Base-by-base conservation (phyloP, 345 rosid species). In the Gossypioides kirkii region DNA sequence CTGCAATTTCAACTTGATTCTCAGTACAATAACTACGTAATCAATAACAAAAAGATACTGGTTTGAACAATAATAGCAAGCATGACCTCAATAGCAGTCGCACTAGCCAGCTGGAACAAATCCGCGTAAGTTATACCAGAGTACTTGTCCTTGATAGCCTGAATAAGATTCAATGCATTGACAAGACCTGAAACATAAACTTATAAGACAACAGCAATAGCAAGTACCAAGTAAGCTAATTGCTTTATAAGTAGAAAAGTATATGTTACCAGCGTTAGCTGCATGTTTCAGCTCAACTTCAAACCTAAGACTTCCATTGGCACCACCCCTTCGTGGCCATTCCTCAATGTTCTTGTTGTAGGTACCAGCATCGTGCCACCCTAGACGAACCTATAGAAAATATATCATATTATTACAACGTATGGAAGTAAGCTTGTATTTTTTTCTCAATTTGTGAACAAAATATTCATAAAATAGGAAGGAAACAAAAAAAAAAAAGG, bases 351-450 rank as follows among this genome's bases (percentile, higher is more conserved):
- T 87, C 84, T 90, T 94, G 87, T 92, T 88, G 65, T 90, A 94
- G 12, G 98, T 94, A 58, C 98, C 98, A 1, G 98, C 89, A 79
- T 92, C 98, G 64, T 94, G 98, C 98, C 98, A 92, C 56, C 98
- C 98, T 55, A 92, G 65, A 53, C 98, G 97, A 42, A 94, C 97
- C 98, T 94, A 73, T 46, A 54, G 23, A 47, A 42, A 23, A 23
- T 61, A 45, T 3, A 41, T 17, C 23, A 55, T n/a, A 53, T 41
- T n/a, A 53, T 41, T 20, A 64, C 2, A 43, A 11, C 25, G 8
- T 5, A 12, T 11, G 32, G 8, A 65, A 10, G 18, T 59, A 59
- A 59, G 14, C n/a, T 26, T 59, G 38, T 25, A 13, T 12, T 26
- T 26, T 49, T 17, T 50, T 50, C 23, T 50, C 43, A n/a, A 50